A percentile compares a stretch with the other conserved stretches of the same genome.
phyloP scores from a whole-genome alignment of 108 stramenopile genomes.

The Chaetoceros muelleri region DNA sequence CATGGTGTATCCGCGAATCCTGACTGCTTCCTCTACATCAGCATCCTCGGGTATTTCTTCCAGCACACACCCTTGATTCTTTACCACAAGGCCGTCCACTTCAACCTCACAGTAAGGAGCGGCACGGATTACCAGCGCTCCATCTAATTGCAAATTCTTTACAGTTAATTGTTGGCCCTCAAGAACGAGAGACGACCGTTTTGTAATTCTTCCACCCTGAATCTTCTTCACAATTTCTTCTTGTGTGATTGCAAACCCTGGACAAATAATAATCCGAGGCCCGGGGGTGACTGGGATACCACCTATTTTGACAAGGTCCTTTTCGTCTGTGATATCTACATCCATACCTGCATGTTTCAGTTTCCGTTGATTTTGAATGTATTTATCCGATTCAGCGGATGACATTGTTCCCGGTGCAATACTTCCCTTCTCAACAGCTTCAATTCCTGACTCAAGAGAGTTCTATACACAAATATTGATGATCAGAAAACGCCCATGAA shows the following conservation, averaged over 20 bases:
- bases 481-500: conserved; percentile 1
- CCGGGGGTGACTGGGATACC: conserved; percentile 80
- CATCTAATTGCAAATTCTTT: conserved; percentile 71
- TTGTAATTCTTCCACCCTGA: conserved; percentile 51
- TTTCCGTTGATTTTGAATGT: conserved; percentile 80
- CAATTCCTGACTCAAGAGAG: conserved; percentile 79
- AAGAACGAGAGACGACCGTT: conserved; percentile 63
- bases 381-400: conserved; percentile 78
- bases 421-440: conserved; percentile 60
- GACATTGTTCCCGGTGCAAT: conserved; percentile 82
- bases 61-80: conserved; percentile 73
- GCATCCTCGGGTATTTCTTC: conserved; percentile 46
- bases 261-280: conserved; percentile 66
- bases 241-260: conserved; percentile 72
- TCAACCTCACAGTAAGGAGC: conserved; percentile 57
- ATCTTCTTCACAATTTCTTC: conserved; percentile 63
- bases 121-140: conserved; percentile 65
- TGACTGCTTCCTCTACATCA: conserved; percentile 57
- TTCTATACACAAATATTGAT: conserved; percentile 28
- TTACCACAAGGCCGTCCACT: conserved; percentile 60
- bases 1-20: conserved; percentile 84
- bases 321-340: conserved; percentile 41
- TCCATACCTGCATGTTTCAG: conserved; percentile 65
- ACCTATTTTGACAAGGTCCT: conserved; percentile 53
- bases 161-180: conserved; percentile 66